phyloP scores from a whole-genome alignment of 2,329 filamentous ascomycete species.

The Pseudogymnoascus sp. region DNA sequence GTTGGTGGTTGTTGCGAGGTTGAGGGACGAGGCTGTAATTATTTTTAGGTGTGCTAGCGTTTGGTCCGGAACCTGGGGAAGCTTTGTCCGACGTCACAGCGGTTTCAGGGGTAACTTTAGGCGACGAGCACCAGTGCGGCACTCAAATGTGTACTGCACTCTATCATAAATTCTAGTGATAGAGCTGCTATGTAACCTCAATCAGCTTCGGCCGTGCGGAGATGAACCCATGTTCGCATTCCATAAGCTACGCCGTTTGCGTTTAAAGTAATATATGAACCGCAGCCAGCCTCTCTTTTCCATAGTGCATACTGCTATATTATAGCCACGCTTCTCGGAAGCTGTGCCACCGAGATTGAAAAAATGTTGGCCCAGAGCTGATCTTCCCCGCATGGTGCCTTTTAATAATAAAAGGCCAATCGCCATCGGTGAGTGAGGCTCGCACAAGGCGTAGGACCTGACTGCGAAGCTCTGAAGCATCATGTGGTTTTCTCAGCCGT shows the following conservation, averaged over 20 bases:
- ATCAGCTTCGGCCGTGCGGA: not conserved
- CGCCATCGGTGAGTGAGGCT: not conserved
- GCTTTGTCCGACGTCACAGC: slow-evolving; percentile 1
- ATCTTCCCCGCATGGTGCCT: not conserved
- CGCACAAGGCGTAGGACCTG: not conserved
- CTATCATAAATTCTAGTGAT: not conserved
- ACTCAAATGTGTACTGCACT: not conserved
- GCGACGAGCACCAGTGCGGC: not conserved
- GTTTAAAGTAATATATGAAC: not conserved
- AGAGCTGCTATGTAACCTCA: not conserved
- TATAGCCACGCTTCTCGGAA: not conserved
- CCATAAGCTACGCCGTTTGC: not conserved
- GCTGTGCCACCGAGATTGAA: not conserved
- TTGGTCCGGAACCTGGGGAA: not conserved
- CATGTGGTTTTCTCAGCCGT: not conserved
- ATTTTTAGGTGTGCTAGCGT: not conserved
- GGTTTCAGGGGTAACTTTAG: not conserved
- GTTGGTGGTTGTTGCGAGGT: slow-evolving; percentile 13
- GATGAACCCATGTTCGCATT: not conserved
- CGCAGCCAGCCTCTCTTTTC: not conserved
- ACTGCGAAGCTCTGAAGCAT: not conserved
- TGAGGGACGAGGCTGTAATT: slow-evolving; percentile 3
- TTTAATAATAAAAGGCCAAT: not conserved
- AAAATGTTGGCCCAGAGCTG: not conserved
- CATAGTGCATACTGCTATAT: not conserved